Conservation (phyloP, 2,329 filamentous ascomycete genomes). For the Aphanocladium album region DNA sequence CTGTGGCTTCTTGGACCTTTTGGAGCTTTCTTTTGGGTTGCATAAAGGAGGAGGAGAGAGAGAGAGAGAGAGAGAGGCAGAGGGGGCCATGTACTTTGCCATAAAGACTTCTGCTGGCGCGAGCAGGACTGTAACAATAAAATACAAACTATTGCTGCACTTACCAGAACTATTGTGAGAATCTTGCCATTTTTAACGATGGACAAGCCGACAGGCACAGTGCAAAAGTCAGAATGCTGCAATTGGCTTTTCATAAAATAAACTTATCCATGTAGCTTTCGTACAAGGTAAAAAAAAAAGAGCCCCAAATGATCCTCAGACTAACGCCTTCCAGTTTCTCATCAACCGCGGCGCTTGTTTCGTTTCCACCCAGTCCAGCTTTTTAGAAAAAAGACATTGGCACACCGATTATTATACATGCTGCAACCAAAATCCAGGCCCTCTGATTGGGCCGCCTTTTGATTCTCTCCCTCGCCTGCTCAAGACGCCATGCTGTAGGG, state of each 20-base stretch:
- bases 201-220: too few relatives aligned
- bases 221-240: too few relatives aligned
- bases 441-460: too few relatives aligned
- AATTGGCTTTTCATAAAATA: too few relatives aligned
- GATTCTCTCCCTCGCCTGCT: background rate
- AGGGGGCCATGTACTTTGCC: background rate
- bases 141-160: background rate
- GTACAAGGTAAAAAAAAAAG: constrained; percentile 12
- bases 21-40: background rate
- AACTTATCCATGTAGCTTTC: background rate
- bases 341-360: constrained; percentile 11
- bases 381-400: background rate
- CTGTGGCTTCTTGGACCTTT: background rate
- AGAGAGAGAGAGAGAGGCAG: too few relatives aligned
- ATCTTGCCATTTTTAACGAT: too few relatives aligned
- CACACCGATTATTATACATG: background rate
- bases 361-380: background rate
- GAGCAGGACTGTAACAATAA: constrained; percentile 12
- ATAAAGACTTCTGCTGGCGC: background rate
- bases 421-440: background rate
- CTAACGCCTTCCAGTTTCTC: constrained; percentile 14
- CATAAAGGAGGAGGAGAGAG: too few relatives aligned
- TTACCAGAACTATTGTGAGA: background rate
- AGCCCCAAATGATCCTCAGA: constrained; percentile 2
- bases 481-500: constrained; percentile 45